Evolutionary conservation across 2,329 filamentous ascomycete genomes (phyloP).

Genomic region (Xylaria sp.): DNA sequence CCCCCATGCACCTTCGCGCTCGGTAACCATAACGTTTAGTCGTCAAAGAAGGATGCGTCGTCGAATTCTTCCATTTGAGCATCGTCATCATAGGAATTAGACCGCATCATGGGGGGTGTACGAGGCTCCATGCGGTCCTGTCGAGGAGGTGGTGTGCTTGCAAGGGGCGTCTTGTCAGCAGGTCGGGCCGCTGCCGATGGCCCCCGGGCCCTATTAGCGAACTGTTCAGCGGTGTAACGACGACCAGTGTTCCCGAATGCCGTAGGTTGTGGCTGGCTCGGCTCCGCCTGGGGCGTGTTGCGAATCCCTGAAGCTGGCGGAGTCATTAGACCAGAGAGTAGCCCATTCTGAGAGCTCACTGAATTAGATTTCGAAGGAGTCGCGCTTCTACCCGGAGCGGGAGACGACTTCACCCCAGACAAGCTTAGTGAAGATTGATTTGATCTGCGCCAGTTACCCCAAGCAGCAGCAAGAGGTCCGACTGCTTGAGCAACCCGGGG

Average conservation of each 20-base stretch:
- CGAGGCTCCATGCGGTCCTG: constrained; percentile 57
- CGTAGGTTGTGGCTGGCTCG: constrained; percentile 63
- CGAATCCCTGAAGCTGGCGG: constrained; percentile 83
- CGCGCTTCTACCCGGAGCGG: constrained; percentile 54
- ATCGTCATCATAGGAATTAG: constrained; percentile 69
- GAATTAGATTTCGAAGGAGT: constrained; percentile 71
- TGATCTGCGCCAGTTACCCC: constrained; percentile 90
- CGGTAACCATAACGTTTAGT: constrained; percentile 46
- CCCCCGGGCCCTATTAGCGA: constrained; percentile 53
- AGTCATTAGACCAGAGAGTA: constrained; percentile 85
- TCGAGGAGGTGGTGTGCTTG: constrained; percentile 58
- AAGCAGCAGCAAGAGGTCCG: constrained; percentile 84
- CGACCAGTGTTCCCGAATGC: constrained; percentile 71
- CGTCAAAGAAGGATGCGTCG: constrained; percentile 69
- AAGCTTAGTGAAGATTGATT: constrained; percentile 61
- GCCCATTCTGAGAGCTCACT: constrained; percentile 63
- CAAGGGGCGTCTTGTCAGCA: constrained; percentile 55
- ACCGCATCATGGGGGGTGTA: constrained; percentile 71
- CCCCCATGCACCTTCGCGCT: constrained; percentile 8
- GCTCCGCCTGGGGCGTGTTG: constrained; percentile 63
- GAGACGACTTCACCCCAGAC: constrained; percentile 50
- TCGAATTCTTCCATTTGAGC: constrained; percentile 69
- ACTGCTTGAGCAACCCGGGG: constrained; percentile 87
- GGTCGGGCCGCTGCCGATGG: constrained; percentile 51
- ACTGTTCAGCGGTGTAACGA: constrained; percentile 64